Evolutionary conservation across 768 basidiomycete genomes (phyloP), one percentile per base, ranked within the genome.

Genomic region (Rhizopogon sp.): DNA sequence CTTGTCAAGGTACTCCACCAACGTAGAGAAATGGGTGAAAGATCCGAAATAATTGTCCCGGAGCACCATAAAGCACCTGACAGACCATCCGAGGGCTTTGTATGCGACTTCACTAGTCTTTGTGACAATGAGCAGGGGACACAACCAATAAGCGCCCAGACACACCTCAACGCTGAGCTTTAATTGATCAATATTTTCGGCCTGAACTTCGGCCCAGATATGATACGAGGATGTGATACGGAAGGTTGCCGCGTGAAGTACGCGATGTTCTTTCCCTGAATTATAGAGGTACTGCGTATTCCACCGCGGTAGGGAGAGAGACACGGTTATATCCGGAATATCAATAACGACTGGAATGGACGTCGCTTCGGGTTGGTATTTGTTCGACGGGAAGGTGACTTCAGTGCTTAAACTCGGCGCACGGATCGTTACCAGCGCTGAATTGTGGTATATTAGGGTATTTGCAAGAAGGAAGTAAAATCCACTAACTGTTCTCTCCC

Each of bases 31-130:
- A 60, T 96, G 90, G 2, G 93, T 97, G 70, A 97, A 98, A 5
- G 83, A 79, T 10, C 96, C 96, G 49, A 98, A 84, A 70, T 98
- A 98, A 70, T 98, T 98, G 64, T 96, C 93, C 44, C 88, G 84
- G 55, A 97, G 64, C 40, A 87, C 83, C 84, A 98, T 89, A 60
- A 96, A 78, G 64, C 93, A 86, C 39, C 94, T 84, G 56, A 95
- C 80, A 2, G 85, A 84, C 95, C 95, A 97, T 22, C 93, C 95
- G 51, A 93, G 72, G 1, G 78, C 74, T 66, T 87, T 89, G 72
- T 86, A 87, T 8, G 80, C 72, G 35, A 84, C 64, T 35, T 83
- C 77, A 6, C 70, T 63, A 0, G 72, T 63, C 89, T 90, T 57
- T 29, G 35, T 50, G 49, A 45, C 43, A 35, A 53, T 53, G 7